These are phyloP conservation scores for Dryas octopetala DNA, from an alignment of 306 rosid genomes.

Conservation along the genomic window DNA sequence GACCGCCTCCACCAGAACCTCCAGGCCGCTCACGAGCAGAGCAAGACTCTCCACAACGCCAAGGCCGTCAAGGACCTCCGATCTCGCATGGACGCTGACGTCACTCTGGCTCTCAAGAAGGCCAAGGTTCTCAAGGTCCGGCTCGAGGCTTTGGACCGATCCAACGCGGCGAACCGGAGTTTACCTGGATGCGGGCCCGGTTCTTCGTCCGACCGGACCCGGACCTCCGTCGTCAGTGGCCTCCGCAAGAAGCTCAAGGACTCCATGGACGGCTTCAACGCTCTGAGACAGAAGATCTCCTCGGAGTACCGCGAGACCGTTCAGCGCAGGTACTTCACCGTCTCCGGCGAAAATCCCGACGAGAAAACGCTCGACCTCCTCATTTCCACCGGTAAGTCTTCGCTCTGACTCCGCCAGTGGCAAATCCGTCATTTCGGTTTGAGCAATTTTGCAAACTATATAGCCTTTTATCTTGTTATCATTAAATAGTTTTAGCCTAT, in stretches of 20 bases:
- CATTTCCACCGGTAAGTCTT: conserved; percentile 71
- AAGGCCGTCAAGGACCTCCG: conserved; percentile 74
- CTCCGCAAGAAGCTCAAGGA: conserved; percentile 85
- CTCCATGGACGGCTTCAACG: conserved; percentile 77
- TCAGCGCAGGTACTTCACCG: conserved; percentile 86
- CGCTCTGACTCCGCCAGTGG: too few species aligned
- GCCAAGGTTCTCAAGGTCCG: conserved; percentile 81
- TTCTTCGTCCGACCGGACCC: conserved; percentile 82
- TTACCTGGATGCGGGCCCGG: conserved; percentile 87
- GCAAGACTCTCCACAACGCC: conserved; percentile 85
- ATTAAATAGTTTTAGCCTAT: too few species aligned
- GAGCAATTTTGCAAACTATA: too few species aligned
- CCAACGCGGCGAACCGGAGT: conserved; percentile 87
- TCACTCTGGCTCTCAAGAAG: conserved; percentile 68
- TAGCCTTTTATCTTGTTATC: too few species aligned
- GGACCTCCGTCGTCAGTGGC: conserved; percentile 83
- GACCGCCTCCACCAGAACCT: conserved; percentile 50
- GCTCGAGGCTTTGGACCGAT: conserved; percentile 81
- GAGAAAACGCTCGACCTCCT: conserved; percentile 82
- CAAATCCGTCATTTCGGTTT: background rate
- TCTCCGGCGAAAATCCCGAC: conserved; percentile 94
- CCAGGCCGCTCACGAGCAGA: conserved; percentile 59
- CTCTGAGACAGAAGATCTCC: conserved; percentile 60
- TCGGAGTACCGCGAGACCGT: conserved; percentile 89
- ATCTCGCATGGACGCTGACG: conserved; percentile 85